Percentiles rank a stretch among this genome's conserved stretches.
phyloP scores from a whole-genome alignment of 768 basidiomycete species.

The Ramaria sp. region DNA sequence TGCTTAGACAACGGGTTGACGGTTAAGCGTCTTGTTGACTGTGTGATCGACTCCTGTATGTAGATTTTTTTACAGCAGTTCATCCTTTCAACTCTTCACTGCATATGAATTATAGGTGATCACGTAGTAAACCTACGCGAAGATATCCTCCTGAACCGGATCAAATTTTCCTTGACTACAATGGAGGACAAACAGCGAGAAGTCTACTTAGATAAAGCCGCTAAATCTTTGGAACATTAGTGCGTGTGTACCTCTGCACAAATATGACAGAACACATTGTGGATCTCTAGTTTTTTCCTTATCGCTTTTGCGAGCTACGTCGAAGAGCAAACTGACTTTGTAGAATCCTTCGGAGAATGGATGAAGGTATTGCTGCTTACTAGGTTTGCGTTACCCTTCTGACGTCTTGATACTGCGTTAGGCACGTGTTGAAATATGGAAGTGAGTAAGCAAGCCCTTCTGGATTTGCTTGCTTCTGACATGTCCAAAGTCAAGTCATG shows the following conservation, averaged over 20 bases:
- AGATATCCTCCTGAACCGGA: conserved; percentile 70
- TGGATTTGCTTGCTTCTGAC: neutral
- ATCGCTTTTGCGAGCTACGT: conserved; percentile 90
- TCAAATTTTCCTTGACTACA: conserved; percentile 77
- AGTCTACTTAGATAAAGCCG: conserved; percentile 50
- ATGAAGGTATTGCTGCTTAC: conserved; percentile 42
- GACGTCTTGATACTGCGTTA: conserved; percentile 16
- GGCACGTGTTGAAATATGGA: conserved; percentile 86
- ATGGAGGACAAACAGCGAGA: conserved; percentile 46
- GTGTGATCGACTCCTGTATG: conserved; percentile 70
- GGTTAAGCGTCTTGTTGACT: conserved; percentile 85
- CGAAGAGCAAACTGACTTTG: conserved; percentile 46
- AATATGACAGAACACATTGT: neutral
- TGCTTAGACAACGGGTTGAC: conserved; percentile 78
- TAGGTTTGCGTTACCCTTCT: neutral
- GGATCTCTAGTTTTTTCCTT: conserved; percentile 66
- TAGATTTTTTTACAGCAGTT: conserved; percentile 13
- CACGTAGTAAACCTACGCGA: conserved; percentile 89
- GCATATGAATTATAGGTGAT: conserved; percentile 43
- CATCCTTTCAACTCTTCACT: neutral
- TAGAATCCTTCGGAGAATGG: conserved; percentile 77
- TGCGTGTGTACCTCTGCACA: conserved; percentile 25
- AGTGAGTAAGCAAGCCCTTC: conserved; percentile 39
- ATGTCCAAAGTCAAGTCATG: conserved; percentile 56
- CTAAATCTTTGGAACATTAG: conserved; percentile 83